Evolutionary conservation across 1,284 basidiomycete species (phyloP).

Genomic region (Naganishia liquefaciens): DNA sequence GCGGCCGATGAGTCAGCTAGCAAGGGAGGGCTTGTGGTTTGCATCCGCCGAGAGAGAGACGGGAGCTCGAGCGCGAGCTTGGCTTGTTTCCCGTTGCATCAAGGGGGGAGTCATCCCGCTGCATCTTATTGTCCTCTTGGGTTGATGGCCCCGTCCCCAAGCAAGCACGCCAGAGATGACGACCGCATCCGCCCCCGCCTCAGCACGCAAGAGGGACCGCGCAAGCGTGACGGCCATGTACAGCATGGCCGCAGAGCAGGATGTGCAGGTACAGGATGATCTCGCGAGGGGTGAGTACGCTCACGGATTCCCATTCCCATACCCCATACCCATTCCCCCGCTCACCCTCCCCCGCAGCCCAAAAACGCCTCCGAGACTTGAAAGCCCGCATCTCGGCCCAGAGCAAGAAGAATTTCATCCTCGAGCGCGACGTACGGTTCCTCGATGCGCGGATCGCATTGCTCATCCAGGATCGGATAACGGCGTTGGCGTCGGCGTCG

Average conservation of each 20-base stretch:
- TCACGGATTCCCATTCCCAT: too few species aligned
- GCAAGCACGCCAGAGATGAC: too few species aligned
- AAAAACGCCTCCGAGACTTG: conserved; percentile 91
- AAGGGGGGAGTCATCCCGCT: too few species aligned
- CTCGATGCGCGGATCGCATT: conserved; percentile 96
- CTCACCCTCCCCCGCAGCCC: conserved; percentile 61
- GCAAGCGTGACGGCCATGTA: conserved; percentile 96
- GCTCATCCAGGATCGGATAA: conserved; percentile 95
- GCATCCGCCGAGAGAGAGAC: too few species aligned
- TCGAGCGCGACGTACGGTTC: conserved; percentile 97
- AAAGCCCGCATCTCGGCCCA: conserved; percentile 97
- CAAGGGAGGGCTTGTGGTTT: too few species aligned
- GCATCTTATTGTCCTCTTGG: too few species aligned
- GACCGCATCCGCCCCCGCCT: too few species aligned
- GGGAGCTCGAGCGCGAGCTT: too few species aligned
- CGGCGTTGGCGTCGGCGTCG: too few species aligned
- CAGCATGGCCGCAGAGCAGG: conserved; percentile 97
- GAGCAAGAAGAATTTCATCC: conserved; percentile 98
- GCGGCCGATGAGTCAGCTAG: too few species aligned
- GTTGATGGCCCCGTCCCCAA: too few species aligned
- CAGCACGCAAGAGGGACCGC: conserved; percentile 79
- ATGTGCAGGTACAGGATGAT: conserved; percentile 97
- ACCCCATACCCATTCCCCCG: background rate
- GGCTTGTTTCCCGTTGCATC: too few species aligned
- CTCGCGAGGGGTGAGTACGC: conserved; percentile 76